Percentiles rank a stretch among this genome's conserved stretches.
Conservation (phyloP, 768 basidiomycete genomes). For the Rhizopogon vesiculosus region DNA sequence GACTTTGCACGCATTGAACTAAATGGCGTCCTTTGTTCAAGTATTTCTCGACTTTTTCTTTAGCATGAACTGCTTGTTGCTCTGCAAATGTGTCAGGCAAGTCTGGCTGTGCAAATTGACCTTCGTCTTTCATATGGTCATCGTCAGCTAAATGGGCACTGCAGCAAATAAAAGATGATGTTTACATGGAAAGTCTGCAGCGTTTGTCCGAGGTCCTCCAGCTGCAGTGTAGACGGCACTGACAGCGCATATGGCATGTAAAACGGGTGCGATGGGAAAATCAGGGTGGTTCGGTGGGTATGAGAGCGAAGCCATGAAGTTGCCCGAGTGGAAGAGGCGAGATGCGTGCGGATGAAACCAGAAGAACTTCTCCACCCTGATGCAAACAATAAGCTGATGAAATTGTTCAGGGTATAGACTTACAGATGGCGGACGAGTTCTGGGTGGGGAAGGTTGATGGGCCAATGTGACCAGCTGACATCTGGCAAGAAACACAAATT, state of each 20-base stretch:
- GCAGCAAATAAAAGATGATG: background rate
- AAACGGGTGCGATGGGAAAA: slow-evolving; percentile 65
- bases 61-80: slow-evolving; percentile 53
- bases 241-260: slow-evolving; percentile 86
- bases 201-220: slow-evolving; percentile 15
- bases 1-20: slow-evolving; percentile 62
- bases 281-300: slow-evolving; percentile 65
- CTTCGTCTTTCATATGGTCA: background rate
- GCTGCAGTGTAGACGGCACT: slow-evolving; percentile 74
- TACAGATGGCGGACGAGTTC: slow-evolving; percentile 64
- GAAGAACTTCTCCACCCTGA: slow-evolving; percentile 77
- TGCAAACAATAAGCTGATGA: background rate
- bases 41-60: slow-evolving; percentile 42
- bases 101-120: slow-evolving; percentile 2
- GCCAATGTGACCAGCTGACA: slow-evolving; percentile 42
- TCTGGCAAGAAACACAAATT: background rate
- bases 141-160: background rate
- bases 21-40: slow-evolving; percentile 49
- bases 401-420: slow-evolving; percentile 16
- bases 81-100: slow-evolving; percentile 56
- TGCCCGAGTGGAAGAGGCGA: slow-evolving; percentile 62
- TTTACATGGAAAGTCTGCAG: slow-evolving; percentile 30
- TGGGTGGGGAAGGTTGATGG: slow-evolving; percentile 55
- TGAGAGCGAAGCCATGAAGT: slow-evolving; percentile 59
- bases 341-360: slow-evolving; percentile 68